Base-by-base conservation (phyloP, 345 rosid species). In the Salix koriyanagi region DNA sequence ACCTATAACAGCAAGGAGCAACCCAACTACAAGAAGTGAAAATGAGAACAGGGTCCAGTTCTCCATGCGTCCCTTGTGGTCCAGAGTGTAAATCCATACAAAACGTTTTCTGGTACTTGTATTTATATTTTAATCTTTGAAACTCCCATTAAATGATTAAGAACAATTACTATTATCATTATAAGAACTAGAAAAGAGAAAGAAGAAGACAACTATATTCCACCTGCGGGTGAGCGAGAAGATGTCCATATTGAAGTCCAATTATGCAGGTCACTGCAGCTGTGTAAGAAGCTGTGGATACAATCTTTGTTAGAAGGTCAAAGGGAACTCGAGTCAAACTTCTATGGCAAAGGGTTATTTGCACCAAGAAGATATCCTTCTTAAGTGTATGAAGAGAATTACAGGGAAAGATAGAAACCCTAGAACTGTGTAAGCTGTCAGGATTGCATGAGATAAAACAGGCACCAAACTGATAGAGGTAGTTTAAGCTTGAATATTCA, bases 171-270 rank as follows among this genome's bases (percentile, higher is more conserved):
- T 0, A 34, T 5, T 34, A 34, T 34, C 37, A 34, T 23, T 11
- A 44, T 46, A 37, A 25, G 7, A 48, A 62, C 9, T 5, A 50
- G 48, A 32, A 37, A 11, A 34, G n/a, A 60, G 56, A 36, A 71
- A 16, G 48, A 61, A 75, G 30, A 64, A 44, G 19, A 42, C 19
- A 46, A 2, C n/a, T 30, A 7, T 32, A 11, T 4, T 68, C 58
- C 65, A 86, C 89, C 83, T 76, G 80, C 61, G 78, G n/a, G 54
- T 79, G 76, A 75, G 80, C 84, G 65, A 86, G 89, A 73, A 76
- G 70, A 65, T 86, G 89, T 19, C 89, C 89, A 21, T 75, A 86
- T 46, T 86, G 89, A 69, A 86, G 89, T 69, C 89, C 89, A 74
- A 86, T 72, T 25, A 86, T 74, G 84, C 86, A 82, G 30, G 86